Percentiles rank a stretch among this genome's conserved stretches.
Evolutionary conservation across 2,329 filamentous ascomycete genomes (phyloP).

Genomic region (Moelleriella libera): DNA sequence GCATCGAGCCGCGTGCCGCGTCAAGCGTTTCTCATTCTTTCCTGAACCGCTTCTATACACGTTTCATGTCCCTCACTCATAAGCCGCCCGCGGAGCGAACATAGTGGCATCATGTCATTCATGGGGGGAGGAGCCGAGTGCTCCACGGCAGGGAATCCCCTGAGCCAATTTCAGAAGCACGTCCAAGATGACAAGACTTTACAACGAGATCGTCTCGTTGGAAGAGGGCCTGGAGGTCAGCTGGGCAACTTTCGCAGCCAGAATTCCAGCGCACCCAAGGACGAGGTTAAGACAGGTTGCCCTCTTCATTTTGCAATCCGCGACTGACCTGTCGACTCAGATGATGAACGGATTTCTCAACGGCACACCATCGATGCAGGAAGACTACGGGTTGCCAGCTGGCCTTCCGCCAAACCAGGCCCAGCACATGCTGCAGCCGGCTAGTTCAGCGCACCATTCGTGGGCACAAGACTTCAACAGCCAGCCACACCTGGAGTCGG

Average conservation of each 20-base stretch:
- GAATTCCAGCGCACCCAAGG: slow-evolving; percentile 54
- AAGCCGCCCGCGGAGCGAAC: background rate
- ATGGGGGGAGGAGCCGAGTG: slow-evolving; percentile 79
- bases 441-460: slow-evolving; percentile 37
- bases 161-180: slow-evolving; percentile 96
- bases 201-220: slow-evolving; percentile 78
- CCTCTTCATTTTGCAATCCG: background rate
- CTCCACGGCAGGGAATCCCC: slow-evolving; percentile 87
- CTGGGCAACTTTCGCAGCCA: slow-evolving; percentile 67
- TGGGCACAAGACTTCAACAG: slow-evolving; percentile 39
- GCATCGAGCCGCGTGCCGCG: too few species aligned
- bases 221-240: slow-evolving; percentile 54
- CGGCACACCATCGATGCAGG: slow-evolving; percentile 48
- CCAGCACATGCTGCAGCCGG: slow-evolving; percentile 37
- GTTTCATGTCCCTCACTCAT: too few species aligned
- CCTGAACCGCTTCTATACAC: too few species aligned
- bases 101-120: slow-evolving; percentile 62
- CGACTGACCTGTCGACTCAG: slow-evolving; percentile 26
- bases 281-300: slow-evolving; percentile 39
- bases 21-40: too few species aligned
- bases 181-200: slow-evolving; percentile 91
- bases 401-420: slow-evolving; percentile 32
- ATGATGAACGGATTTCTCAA: slow-evolving; percentile 92
- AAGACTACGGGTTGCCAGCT: slow-evolving; percentile 38
- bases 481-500: slow-evolving; percentile 58